These are phyloP conservation scores for Nissolia schottii DNA, from an alignment of 306 rosid genomes.

Conservation along the genomic window DNA sequence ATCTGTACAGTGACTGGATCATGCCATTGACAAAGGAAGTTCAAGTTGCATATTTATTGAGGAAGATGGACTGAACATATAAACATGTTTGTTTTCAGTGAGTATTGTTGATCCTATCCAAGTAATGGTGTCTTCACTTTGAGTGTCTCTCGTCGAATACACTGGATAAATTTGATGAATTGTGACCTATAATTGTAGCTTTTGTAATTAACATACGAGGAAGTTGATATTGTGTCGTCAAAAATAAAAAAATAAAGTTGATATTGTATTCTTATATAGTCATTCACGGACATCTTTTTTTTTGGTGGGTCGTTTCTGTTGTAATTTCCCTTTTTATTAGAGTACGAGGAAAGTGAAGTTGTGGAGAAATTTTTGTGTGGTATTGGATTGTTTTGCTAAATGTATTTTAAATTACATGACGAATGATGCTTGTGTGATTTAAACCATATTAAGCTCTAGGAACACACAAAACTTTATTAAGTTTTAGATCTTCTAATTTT, in stretches of 20 bases:
- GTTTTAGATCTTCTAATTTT: neutral
- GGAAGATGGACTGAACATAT: constrained; percentile 71
- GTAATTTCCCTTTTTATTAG: neutral
- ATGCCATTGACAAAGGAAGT: constrained; percentile 98
- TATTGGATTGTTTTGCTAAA: too few relatives aligned
- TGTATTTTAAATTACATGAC: too few relatives aligned
- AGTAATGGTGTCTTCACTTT: neutral
- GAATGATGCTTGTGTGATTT: too few relatives aligned
- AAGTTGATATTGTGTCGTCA: neutral
- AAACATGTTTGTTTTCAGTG: neutral
- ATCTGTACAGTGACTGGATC: constrained; percentile 85
- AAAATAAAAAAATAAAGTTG: too few relatives aligned
- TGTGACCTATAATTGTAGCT: neutral
- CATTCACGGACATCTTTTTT: neutral
- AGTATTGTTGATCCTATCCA: neutral
- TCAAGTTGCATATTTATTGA: constrained; percentile 77
- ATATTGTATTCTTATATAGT: neutral
- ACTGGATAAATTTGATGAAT: neutral
- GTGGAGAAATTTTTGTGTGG: too few relatives aligned
- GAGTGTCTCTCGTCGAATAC: neutral
- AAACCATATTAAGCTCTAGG: too few relatives aligned
- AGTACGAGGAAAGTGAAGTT: neutral
- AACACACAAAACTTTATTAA: too few relatives aligned
- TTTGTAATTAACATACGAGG: constrained; percentile 11
- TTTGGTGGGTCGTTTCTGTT: neutral